Evolutionary conservation across 2,329 filamentous ascomycete genomes (phyloP), one percentile per base, ranked within the genome.

Genomic region (Diaporthe capsici): DNA sequence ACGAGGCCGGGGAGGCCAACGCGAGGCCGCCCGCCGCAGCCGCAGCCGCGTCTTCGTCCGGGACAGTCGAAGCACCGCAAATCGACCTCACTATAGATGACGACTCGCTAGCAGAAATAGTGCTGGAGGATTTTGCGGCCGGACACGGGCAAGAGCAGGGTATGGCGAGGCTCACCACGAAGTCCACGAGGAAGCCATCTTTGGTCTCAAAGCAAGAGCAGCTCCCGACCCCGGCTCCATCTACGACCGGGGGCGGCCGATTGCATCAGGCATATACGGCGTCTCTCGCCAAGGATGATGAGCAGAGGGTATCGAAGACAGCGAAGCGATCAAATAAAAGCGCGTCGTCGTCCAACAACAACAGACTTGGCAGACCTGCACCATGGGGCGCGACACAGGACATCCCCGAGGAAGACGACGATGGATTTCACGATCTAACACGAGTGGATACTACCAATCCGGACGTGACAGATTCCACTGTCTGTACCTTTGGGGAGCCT

Each of bases 141-240:
- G 79, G 79, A 76, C 76, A 58, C 67, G 77, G 51, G 81, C 76
- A 75, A 79, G 81, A 75, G 81, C 81, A 57, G 76, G 83, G 77
- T 55, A 90, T 90, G 88, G 87, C 86, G 39, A 84, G 84, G 63
- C 80, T 88, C 67, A 84, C 84, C 20, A 85, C 86, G 9, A 85
- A 82, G 60, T 82, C 84, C n/a, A 86, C 84, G 7, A 89, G 85
- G 77, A 87, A 85, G 75, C 86, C 86, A 8, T 84, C 84, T 39
- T 84, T 90, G 37, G 76, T 87, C 31, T 82, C 86, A 12, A 86
- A 80, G 34, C 82, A 83, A 74, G 82, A 85, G 74, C 86, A 85
- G 68, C 82, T 86, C 57, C 83, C 85, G 13, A 87, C 86, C 0
- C 87, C 88, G 2, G 79, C 81, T 28, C 31, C 70, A 58, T 84